Evolutionary conservation across 2,329 filamentous ascomycete genomes (phyloP), one percentile per base, ranked within the genome.

Genomic region (Venturiaceae sp.): DNA sequence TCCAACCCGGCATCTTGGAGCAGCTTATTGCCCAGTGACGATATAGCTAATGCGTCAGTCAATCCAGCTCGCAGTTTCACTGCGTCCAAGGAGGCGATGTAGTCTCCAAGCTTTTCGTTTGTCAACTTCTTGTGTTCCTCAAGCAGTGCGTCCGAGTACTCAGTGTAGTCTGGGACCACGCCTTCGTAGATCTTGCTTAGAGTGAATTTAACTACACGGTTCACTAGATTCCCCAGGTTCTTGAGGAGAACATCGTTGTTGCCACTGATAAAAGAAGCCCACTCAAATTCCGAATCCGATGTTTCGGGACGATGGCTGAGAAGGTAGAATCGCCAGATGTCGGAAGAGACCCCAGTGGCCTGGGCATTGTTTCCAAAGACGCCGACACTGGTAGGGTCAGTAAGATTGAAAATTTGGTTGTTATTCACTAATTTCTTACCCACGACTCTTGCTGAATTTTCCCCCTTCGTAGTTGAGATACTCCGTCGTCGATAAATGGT

Each of bases 261-360:
- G 64, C 83, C 80, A 36, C 84, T 81, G 62, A 94, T 87, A 73
- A 96, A 95, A 50, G 86, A 81, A 60, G 82, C 83, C 91, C 91
- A 96, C 70, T 92, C 87, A 71, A 96, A 96, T 68, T 96, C 88
- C 0, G 90, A 87, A 69, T 96, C 92, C 55, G 87, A 83, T 11
- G 85, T 87, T 72, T 96, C 92, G 0, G 92, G 92, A 59, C 92
- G 83, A 70, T 88, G 86, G 47, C 90, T 87, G 37, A 96, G 80
- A 23, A 96, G 82, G 75, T 94, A 96, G 74, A 92, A 96, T 64
- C 92, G 81, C 90, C 91, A 96, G n/a, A 96, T 89, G 62, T 92
- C 89, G 0, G 90, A 79, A 16, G 87, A 82, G 19, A 96, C 82
- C 21, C 90, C 91, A 8, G 90, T 96, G 58, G 95, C 86, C 73